Conservation (phyloP, 257 asterid genomes). For the Solanum rostratum region DNA sequence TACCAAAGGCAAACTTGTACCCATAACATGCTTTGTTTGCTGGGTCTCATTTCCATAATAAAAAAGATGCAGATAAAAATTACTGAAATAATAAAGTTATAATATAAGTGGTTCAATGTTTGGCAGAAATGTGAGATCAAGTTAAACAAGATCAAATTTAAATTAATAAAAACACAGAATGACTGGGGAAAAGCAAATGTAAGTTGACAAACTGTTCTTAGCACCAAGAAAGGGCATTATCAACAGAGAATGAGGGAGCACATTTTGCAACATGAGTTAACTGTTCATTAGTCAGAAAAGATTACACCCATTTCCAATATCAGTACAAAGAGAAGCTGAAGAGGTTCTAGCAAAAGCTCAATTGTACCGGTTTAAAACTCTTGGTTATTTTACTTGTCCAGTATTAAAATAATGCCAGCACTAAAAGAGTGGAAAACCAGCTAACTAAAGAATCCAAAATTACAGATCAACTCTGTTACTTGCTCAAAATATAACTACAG, state of each 20-base stretch:
- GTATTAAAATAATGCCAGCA: neutral
- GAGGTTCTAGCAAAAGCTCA: neutral
- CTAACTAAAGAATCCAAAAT: neutral
- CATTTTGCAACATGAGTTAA: neutral
- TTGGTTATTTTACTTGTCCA: neutral
- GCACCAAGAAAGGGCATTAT: neutral
- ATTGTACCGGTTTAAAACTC: neutral
- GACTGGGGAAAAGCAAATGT: neutral
- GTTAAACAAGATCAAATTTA: neutral
- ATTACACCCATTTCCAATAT: neutral
- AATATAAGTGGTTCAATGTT: neutral
- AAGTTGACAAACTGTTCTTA: neutral
- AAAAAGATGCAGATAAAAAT: neutral
- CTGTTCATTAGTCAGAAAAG: neutral
- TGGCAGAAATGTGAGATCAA: neutral
- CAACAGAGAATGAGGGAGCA: neutral
- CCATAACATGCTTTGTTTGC: neutral
- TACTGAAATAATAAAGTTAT: neutral
- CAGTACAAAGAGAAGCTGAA: neutral
- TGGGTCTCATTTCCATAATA: neutral
- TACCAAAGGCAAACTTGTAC: neutral
- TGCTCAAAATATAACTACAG: neutral
- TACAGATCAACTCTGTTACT: neutral
- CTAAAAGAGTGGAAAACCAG: neutral
- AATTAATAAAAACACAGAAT: neutral